Percentiles rank a stretch among this genome's conserved stretches.
These are phyloP conservation scores for Naganishia sp. DNA, from an alignment of 1,284 basidiomycete species.

Conservation along the genomic window DNA sequence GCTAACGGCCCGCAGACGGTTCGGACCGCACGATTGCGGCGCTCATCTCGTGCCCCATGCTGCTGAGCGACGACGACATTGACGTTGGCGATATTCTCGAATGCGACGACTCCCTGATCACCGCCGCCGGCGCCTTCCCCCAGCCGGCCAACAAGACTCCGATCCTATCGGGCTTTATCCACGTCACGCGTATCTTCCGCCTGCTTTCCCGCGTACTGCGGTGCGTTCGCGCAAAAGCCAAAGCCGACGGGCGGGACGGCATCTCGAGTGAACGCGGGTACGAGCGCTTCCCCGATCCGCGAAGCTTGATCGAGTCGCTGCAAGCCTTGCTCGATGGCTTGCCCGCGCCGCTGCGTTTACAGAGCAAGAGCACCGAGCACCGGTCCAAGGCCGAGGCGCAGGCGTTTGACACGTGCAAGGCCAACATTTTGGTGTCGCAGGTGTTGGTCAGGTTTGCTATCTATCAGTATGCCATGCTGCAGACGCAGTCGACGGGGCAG, in stretches of 20 bases:
- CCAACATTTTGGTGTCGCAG: constrained; percentile 41
- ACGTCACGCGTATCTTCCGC: constrained; percentile 40
- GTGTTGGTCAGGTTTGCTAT: constrained; percentile 40
- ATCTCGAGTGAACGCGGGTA: constrained; percentile 10
- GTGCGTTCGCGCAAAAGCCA: constrained; percentile 17
- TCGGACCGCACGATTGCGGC: constrained; percentile 40
- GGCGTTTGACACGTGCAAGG: constrained; percentile 40
- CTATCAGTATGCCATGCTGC: constrained; percentile 38
- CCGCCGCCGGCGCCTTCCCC: constrained; percentile 42
- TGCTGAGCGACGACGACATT: constrained; percentile 39
- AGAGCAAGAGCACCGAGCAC: constrained; percentile 19
- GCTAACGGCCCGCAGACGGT: constrained; percentile 34
- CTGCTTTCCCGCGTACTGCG: constrained; percentile 34
- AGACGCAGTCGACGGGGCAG: constrained; percentile 32
- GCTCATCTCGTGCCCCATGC: constrained; percentile 37
- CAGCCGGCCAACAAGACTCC: constrained; percentile 45
- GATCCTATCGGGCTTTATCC: constrained; percentile 47
- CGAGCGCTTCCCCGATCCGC: constrained; percentile 25
- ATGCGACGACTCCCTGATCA: constrained; percentile 53
- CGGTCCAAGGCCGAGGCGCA: constrained; percentile 16
- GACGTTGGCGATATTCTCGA: constrained; percentile 43
- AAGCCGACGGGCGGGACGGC: constrained; percentile 9
- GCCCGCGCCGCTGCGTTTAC: constrained; percentile 23
- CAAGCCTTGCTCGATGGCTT: constrained; percentile 29
- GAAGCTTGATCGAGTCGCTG: constrained; percentile 25